phyloP scores from a whole-genome alignment of 2,329 filamentous ascomycete genomes.

The Ceratocystis huliohia region DNA sequence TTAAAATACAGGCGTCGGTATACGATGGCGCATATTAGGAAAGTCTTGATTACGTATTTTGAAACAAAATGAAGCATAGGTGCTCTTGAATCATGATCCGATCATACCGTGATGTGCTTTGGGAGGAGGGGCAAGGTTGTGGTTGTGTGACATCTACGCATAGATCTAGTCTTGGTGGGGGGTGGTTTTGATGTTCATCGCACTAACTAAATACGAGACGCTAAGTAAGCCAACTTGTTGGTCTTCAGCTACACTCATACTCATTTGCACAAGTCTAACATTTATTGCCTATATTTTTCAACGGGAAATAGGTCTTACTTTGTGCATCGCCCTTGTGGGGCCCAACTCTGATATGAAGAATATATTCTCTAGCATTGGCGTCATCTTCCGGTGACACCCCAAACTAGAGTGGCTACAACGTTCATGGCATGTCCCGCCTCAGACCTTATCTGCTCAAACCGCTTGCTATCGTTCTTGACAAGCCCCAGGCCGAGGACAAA shows the following conservation, averaged over 20 bases:
- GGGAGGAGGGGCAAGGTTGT: slow-evolving; percentile 13
- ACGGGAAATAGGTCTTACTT: slow-evolving; percentile 34
- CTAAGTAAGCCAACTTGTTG: neutral
- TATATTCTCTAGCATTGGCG: slow-evolving; percentile 46
- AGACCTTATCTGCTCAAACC: slow-evolving; percentile 38
- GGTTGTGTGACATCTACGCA: neutral
- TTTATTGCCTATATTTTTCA: neutral
- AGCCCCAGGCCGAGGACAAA: slow-evolving; percentile 40
- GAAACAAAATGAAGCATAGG: neutral
- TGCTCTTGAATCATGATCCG: neutral
- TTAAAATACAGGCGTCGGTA: slow-evolving; percentile 5
- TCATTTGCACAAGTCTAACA: neutral
- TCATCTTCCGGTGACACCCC: slow-evolving; percentile 56
- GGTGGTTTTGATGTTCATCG: neutral
- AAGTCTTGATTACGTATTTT: neutral
- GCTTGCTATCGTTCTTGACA: slow-evolving; percentile 35
- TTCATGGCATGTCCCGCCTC: slow-evolving; percentile 46
- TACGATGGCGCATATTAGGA: slow-evolving; percentile 12
- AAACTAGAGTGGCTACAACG: slow-evolving; percentile 52
- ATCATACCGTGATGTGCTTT: neutral
- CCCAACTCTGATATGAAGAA: slow-evolving; percentile 41
- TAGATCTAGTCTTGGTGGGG: slow-evolving; percentile 5
- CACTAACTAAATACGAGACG: neutral
- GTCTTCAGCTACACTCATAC: neutral
- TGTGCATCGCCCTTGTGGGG: slow-evolving; percentile 28